Evolutionary conservation across 1,284 basidiomycete species (phyloP).

Genomic region (Cryptococcus sp.): DNA sequence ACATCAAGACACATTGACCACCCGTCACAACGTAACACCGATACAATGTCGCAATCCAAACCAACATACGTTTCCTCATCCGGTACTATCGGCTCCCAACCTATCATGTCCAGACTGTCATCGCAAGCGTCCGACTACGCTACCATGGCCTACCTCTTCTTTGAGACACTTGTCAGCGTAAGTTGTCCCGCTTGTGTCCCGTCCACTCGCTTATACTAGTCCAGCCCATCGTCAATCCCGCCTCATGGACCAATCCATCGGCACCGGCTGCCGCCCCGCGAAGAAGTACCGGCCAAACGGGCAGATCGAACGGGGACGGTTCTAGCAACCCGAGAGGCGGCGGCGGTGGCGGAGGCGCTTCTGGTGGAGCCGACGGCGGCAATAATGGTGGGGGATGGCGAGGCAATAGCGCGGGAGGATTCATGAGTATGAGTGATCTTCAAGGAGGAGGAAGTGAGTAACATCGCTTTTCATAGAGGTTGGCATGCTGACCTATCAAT

Average conservation of each 20-base stretch:
- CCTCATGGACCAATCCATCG: constrained; percentile 29
- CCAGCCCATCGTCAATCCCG: constrained; percentile 38
- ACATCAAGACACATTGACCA: too few species aligned
- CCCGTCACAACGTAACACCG: not conserved
- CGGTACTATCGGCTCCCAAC: constrained; percentile 33
- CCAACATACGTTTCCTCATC: constrained; percentile 39
- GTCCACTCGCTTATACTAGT: not conserved
- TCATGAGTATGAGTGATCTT: constrained; percentile 45
- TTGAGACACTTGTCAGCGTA: constrained; percentile 46
- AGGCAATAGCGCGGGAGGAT: constrained; percentile 34
- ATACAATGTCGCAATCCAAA: constrained; percentile 23
- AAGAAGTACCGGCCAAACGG: not conserved
- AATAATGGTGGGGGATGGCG: constrained; percentile 16
- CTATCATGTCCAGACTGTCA: constrained; percentile 27
- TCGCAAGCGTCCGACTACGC: constrained; percentile 15
- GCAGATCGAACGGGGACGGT: constrained; percentile 10
- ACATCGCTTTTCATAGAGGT: not conserved
- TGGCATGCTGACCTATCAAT: constrained; percentile 6
- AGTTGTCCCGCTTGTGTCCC: constrained; percentile 9
- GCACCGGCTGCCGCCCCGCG: not conserved
- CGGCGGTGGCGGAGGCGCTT: constrained; percentile 22
- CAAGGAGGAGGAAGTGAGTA: constrained; percentile 40
- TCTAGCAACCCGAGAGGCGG: constrained; percentile 14
- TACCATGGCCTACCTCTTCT: constrained; percentile 37
- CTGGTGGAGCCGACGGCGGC: constrained; percentile 20